These are phyloP conservation scores for Plasmodium gallinaceum DNA, from an alignment of 169 alveolate genomes.

Conservation along the genomic window DNA sequence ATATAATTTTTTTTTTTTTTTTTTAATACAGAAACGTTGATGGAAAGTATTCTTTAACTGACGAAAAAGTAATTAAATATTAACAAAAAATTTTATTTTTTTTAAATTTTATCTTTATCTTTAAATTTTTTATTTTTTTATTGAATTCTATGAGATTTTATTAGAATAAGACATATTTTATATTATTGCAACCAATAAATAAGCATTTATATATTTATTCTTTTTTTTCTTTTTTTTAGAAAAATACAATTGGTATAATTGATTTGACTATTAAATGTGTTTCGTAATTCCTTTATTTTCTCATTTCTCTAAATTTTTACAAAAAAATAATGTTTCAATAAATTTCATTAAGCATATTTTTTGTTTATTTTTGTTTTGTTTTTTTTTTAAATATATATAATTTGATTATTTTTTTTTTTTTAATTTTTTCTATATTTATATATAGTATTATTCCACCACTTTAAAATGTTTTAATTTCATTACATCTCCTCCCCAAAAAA, in stretches of 20 bases:
- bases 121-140: too few relatives aligned
- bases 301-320: conserved; percentile 13
- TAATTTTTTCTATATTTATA: not conserved
- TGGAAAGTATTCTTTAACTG: conserved; percentile 42
- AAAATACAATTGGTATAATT: conserved; percentile 54
- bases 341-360: not conserved
- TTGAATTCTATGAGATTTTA: too few relatives aligned
- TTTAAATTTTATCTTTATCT: too few relatives aligned
- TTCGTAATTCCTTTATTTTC: not conserved
- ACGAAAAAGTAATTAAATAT: conserved; percentile 33
- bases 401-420: not conserved
- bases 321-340: not conserved
- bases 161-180: too few relatives aligned
- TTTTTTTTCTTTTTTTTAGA: conserved; percentile 32
- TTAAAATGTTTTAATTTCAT: too few relatives aligned
- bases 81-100: conserved; percentile 6
- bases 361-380: not conserved
- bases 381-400: not conserved
- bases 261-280: conserved; percentile 67
- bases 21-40: conserved; percentile 23
- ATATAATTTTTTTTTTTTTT: not conserved
- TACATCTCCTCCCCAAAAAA: too few relatives aligned
- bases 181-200: not conserved
- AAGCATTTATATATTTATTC: not conserved
- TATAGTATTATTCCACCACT: not conserved